phyloP scores from a whole-genome alignment of 371 early-diverging fungal species.

The Dinochytrium kinnereticum region DNA sequence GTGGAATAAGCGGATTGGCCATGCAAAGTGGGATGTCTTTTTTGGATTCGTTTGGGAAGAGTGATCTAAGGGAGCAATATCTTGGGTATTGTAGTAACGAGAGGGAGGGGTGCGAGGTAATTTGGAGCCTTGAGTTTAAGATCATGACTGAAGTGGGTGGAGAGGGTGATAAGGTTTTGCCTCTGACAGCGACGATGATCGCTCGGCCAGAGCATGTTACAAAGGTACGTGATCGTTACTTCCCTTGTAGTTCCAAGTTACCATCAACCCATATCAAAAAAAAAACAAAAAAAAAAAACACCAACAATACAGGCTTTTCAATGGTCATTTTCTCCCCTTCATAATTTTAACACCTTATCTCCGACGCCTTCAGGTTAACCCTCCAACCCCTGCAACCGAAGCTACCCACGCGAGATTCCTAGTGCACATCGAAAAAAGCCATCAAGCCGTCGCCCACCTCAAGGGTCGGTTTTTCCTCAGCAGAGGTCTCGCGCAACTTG shows the following conservation, averaged over 20 bases:
- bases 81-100: constrained; percentile 26
- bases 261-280: too few relatives aligned
- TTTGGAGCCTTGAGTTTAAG: constrained; percentile 28
- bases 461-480: constrained; percentile 10
- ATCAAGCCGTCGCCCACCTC: constrained; percentile 17
- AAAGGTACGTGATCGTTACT: not conserved
- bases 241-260: not conserved
- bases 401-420: not conserved
- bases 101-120: constrained; percentile 25
- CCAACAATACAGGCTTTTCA: too few relatives aligned
- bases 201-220: constrained; percentile 3
- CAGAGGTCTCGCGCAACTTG: constrained; percentile 24
- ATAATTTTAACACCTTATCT: too few relatives aligned
- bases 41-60: not conserved
- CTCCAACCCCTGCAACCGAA: not conserved
- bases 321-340: too few relatives aligned
- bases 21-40: not conserved
- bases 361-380: not conserved
- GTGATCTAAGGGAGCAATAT: constrained; percentile 1
- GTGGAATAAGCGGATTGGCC: not conserved
- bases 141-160: not conserved
- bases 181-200: constrained; percentile 14
- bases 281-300: too few relatives aligned
- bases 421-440: not conserved
- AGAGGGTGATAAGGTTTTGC: not conserved